Base-by-base conservation (phyloP, 2,329 filamentous ascomycete species). In the Alternaria incomplexa region DNA sequence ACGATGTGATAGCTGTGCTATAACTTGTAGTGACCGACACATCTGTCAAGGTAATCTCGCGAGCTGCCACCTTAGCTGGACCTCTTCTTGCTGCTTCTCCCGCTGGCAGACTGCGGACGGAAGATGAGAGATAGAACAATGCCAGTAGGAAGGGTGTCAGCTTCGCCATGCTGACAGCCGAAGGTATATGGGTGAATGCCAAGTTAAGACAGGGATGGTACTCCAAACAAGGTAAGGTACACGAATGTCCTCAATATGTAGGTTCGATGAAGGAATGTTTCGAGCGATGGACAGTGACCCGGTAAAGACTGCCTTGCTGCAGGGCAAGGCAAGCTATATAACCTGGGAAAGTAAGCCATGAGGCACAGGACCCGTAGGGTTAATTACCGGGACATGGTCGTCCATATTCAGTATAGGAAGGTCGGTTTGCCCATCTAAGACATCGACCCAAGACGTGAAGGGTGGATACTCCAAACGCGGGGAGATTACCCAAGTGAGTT, bases 1-100 rank as follows among this genome's bases (percentile, higher is more conserved):
- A 48, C 4, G 73, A 67, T 22, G 70, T 61, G n/a, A 76, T 64
- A 4, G 66, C 56, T 36, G 67, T 73, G 23, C 66, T 76, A 54
- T 77, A 79, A 56, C 72, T 78, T 17, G 73, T 79, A 2, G 76
- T 79, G 9, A 72, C 68, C 3, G 65, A 60, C 8, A 74, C 23
- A 15, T 64, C 64, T 1, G 73, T 70, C 6, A 75, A 30, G 0
- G 70, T 70, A 22, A 78, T 69, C 1, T 61, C 69, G 30, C 75
- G 73, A n/a, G 70, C 65, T 11, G 67, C 64, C 12, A 75, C 17
- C 9, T 23, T 44, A 7, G 51, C 58, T 11, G 57, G 15, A 12
- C 65, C 51, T 47, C 62, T 65, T 56, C 63, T 64, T n/a, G 53
- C 22, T 45, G 69, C 67, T 8, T 69, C 68, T 5, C 47, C 51